Base-by-base conservation (phyloP, 805 yeast species). In the Starmerella potacharoeniae region DNA sequence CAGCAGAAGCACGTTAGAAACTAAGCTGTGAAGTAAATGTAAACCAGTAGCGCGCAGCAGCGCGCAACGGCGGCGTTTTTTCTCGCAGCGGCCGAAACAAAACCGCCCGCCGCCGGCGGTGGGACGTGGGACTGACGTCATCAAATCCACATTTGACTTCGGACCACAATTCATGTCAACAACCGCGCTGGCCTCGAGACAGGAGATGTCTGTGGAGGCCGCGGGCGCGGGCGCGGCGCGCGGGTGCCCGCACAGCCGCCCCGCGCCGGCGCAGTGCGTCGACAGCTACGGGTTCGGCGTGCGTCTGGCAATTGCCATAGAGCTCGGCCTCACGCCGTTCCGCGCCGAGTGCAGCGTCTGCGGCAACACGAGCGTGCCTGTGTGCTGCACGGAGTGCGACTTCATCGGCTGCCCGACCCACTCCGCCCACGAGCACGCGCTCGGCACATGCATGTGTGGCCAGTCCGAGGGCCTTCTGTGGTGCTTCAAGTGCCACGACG, bases 401-500 rank as follows among this genome's bases (percentile, higher is more conserved):
- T 58, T 34, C 39, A 49, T 60, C 29, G 63, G 59, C 11, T 63
- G 66, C 49, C 56, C 57, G n/a, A 28, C 28, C 33, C 66, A 63
- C 39, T 13, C 55, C 9, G 46, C 43, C 7, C 62, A 60, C 49
- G 56, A 49, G 33, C 87, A 82, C 68, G 66, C 73, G 2, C 75
- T 81, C 66, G 87, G 83, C 28, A 82, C 87, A 40, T 89, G 84
- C 67, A 74, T 66, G 22, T 58, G 88, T 3, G 71, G 73, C 17
- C 76, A 80, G 50, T 90, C 90, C 1, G 75, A 82, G 47, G 65
- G 57, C 31, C 48, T 48, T 9, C 68, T 90, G 45, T 83, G 79
- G 64, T 91, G 97, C 68, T 84, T 85, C 68, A 79, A 76, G 66
- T 91, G 97, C 69, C 77, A 78, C 14, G 82, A 83, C 62, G 84